Percentiles rank a stretch among this genome's conserved stretches.
Evolutionary conservation across 2,329 filamentous ascomycete species (phyloP).

Genomic region (Exserohilum rostratum): DNA sequence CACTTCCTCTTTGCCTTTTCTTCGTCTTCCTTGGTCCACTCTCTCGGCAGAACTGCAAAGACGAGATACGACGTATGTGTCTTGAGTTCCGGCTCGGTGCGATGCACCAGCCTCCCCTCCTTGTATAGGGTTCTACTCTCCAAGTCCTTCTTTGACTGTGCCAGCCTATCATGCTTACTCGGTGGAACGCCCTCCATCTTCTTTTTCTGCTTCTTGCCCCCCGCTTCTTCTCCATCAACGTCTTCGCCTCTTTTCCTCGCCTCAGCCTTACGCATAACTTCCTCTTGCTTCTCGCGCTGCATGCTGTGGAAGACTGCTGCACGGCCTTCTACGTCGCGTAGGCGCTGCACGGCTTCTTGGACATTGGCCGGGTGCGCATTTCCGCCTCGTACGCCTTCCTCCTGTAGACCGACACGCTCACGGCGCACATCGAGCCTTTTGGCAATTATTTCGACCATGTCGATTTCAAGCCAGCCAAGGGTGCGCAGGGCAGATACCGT

Average conservation of each 20-base stretch:
- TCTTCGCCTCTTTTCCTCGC: slow-evolving; percentile 41
- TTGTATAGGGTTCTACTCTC: slow-evolving; percentile 61
- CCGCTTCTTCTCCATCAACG: slow-evolving; percentile 27
- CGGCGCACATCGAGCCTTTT: slow-evolving; percentile 80
- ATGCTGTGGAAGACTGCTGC: slow-evolving; percentile 67
- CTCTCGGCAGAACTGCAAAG: slow-evolving; percentile 85
- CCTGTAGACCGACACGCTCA: slow-evolving; percentile 76
- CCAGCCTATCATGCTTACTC: slow-evolving; percentile 40
- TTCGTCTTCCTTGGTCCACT: slow-evolving; percentile 87
- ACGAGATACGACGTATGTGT: slow-evolving; percentile 97
- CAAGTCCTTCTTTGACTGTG: slow-evolving; percentile 34
- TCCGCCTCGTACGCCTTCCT: slow-evolving; percentile 70
- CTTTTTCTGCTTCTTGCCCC: slow-evolving; percentile 17
- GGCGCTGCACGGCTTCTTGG: slow-evolving; percentile 74
- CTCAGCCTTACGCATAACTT: slow-evolving; percentile 52
- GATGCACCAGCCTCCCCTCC: slow-evolving; percentile 78
- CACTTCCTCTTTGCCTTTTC: slow-evolving; percentile 60
- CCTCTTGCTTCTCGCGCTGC: slow-evolving; percentile 49
- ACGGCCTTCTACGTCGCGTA: slow-evolving; percentile 75
- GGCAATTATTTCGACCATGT: slow-evolving; percentile 89
- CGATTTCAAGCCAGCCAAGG: slow-evolving; percentile 87
- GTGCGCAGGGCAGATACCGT: slow-evolving; percentile 82
- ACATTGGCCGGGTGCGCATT: slow-evolving; percentile 75
- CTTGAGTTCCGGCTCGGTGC: slow-evolving; percentile 87
- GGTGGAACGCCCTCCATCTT: slow-evolving; percentile 33